phyloP scores from a whole-genome alignment of 1,284 basidiomycete genomes.

The Leccinum solheimii region DNA sequence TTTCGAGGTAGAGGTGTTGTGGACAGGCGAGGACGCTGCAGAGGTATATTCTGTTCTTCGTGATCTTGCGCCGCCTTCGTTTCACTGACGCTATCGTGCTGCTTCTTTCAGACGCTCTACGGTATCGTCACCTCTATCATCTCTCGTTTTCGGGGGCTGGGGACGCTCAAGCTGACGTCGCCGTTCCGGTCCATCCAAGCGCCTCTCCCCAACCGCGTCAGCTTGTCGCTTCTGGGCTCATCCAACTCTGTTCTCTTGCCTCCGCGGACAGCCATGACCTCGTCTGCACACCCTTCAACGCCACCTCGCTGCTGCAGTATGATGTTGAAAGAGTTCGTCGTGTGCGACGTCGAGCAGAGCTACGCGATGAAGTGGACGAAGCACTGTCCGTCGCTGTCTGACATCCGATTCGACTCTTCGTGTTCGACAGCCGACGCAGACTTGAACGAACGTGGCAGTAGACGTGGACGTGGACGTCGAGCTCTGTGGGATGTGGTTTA shows the following conservation, averaged over 20 bases:
- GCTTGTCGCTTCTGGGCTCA: conserved; percentile 1
- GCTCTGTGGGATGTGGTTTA: conserved; percentile 35
- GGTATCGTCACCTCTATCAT: conserved; percentile 51
- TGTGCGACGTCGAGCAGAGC: conserved; percentile 22
- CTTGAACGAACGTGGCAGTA: conserved; percentile 9
- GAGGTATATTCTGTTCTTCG: conserved; percentile 37
- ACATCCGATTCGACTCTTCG: conserved; percentile 34
- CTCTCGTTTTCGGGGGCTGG: conserved; percentile 49
- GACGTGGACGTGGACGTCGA: conserved; percentile 21
- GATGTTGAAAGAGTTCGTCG: conserved; percentile 30
- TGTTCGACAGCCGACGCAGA: conserved; percentile 14
- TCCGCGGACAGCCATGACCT: neutral
- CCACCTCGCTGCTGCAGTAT: neutral
- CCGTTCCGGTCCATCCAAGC: conserved; percentile 31
- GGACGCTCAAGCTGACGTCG: conserved; percentile 39
- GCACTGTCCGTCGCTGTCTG: conserved; percentile 26
- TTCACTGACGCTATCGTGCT: neutral
- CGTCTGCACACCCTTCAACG: neutral
- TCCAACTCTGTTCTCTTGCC: conserved; percentile 10
- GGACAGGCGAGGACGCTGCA: conserved; percentile 38
- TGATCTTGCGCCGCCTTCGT: conserved; percentile 14
- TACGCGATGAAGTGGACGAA: conserved; percentile 30
- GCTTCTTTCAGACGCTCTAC: conserved; percentile 45
- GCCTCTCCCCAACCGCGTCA: conserved; percentile 4
- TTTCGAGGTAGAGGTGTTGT: conserved; percentile 45